Evolutionary conservation across 2,329 filamentous ascomycete species (phyloP).

Genomic region (Chalaropsis thielavioides): DNA sequence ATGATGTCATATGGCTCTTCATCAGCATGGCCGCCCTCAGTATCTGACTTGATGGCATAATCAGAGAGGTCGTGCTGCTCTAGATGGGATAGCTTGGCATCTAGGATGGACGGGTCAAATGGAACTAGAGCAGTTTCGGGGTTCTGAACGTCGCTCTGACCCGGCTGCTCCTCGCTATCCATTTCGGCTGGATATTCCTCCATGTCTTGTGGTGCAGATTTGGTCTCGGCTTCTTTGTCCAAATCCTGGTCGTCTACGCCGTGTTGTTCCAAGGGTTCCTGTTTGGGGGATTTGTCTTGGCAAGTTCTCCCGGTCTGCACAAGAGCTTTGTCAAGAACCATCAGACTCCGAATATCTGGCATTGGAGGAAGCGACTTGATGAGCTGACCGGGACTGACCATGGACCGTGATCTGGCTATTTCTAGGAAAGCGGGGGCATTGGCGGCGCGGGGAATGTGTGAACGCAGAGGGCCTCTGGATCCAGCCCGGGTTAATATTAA

Average conservation of each 20-base stretch:
- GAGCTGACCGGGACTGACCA: neutral
- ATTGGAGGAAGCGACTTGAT: neutral
- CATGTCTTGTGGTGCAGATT: neutral
- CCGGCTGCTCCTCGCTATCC: neutral
- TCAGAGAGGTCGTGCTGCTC: neutral
- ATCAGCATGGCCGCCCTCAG: neutral
- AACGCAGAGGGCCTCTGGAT: slow-evolving; percentile 20
- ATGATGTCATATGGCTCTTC: slow-evolving; percentile 11
- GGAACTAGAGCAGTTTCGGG: neutral
- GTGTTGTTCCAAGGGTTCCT: neutral
- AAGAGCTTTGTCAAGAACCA: slow-evolving; percentile 1
- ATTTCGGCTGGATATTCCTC: neutral
- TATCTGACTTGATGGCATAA: neutral
- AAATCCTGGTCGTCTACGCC: neutral
- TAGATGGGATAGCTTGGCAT: neutral
- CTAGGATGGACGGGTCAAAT: neutral
- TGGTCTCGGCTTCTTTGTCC: neutral
- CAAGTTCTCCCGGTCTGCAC: neutral
- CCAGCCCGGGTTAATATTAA: slow-evolving; percentile 24
- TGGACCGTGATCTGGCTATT: neutral
- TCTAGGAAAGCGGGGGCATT: slow-evolving; percentile 35
- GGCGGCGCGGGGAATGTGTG: slow-evolving; percentile 26
- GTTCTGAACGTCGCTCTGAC: neutral
- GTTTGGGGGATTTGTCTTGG: neutral
- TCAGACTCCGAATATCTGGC: neutral